Evolutionary conservation across 2,329 filamentous ascomycete species (phyloP), one percentile per base, ranked within the genome.

Genomic region (Paraconiothyrium brasiliense): DNA sequence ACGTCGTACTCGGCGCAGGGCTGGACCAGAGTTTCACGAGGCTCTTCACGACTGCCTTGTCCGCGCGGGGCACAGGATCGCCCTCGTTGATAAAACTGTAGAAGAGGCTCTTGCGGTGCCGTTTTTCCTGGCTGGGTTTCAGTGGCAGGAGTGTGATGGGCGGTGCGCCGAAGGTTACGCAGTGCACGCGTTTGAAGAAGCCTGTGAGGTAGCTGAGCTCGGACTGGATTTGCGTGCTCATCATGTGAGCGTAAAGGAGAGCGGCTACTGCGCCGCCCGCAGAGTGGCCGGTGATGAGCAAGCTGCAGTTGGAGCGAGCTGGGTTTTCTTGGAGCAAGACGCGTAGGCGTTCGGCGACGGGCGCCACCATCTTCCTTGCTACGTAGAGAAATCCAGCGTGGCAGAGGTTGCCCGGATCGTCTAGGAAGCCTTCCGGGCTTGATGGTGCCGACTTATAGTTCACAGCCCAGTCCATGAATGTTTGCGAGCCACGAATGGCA

Each of bases 221-320:
- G 7, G 89, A 92, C 46, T 83, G 76, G 3, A 89, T 78, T 1
- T 84, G 85, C 2, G 81, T 83, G 2, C 87, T 83, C 43, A 94
- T 85, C 89, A 97, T 94, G 77, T 97, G 93, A 39, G 86, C 85
- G 78, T 93, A 97, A 0, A 97, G 83, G 11, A 97, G 82, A 2
- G 89, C 86, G 0, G 93, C 93, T 0, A 97, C 89, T 0, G 93
- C 93, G 2, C 93, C 93, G 16, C 93, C 93, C 0, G 93, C 93
- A 1, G 90, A 93, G 73, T 97, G 93, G 0, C 93, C 93, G 0
- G 93, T 96, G 62, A 97, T 91, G 20, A 97, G 82, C 9, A 97
- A 83, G 16, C 89, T 92, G 71, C 89, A 91, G 6, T 74, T 71
- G 27, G 86, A 84, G 11, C 91, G 86, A 3, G 81, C 78, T 0